Evolutionary conservation across 768 basidiomycete species (phyloP).

Genomic region (Tylopilus intermedius): DNA sequence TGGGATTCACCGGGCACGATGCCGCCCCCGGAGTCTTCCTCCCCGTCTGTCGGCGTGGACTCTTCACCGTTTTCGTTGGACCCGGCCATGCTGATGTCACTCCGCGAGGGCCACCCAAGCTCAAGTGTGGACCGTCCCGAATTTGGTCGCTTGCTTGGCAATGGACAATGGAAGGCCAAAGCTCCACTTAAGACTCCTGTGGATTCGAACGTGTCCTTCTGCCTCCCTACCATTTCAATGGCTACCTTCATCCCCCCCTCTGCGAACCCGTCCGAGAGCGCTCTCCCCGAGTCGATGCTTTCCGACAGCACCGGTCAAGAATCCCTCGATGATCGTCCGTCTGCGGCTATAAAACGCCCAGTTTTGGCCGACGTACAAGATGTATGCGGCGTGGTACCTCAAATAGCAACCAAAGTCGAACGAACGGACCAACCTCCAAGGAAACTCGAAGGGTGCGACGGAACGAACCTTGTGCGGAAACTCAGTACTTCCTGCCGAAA

Average conservation of each 20-base stretch:
- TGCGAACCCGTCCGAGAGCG: neutral
- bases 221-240: neutral
- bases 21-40: slow-evolving; percentile 23
- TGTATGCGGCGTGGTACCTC: slow-evolving; percentile 10
- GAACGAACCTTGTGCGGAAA: neutral
- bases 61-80: neutral
- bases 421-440: neutral
- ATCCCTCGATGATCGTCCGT: neutral
- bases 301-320: neutral
- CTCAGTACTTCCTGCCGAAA: neutral
- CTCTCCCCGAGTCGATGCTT: neutral
- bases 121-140: neutral
- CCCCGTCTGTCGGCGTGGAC: slow-evolving; percentile 4
- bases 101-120: neutral
- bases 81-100: neutral
- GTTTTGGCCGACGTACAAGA: neutral
- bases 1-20: slow-evolving; percentile 4
- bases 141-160: neutral
- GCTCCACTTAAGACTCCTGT: neutral
- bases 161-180: neutral
- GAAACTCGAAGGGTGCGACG: neutral
- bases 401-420: neutral
- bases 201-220: neutral
- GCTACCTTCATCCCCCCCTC: neutral
- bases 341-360: neutral